These are phyloP conservation scores for Botrytis pseudocinerea DNA, from an alignment of 2,329 filamentous ascomycete species.

Conservation along the genomic window DNA sequence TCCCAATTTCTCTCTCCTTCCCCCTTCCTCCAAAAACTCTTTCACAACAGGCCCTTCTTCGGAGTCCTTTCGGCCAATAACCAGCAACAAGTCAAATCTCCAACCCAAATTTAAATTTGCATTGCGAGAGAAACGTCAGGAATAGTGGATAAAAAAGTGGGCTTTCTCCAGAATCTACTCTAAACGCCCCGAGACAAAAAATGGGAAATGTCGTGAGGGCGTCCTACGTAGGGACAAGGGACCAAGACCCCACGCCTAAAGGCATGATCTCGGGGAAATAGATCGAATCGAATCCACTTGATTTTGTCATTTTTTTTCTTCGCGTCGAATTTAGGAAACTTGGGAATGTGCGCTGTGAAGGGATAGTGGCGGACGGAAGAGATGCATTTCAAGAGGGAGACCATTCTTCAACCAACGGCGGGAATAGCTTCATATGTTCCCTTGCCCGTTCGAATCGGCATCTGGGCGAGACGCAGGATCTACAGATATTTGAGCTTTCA, in stretches of 20 bases:
- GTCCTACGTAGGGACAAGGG: neutral
- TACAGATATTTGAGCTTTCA: neutral
- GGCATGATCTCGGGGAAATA: constrained; percentile 17
- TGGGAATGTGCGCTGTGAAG: neutral
- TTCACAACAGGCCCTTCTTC: constrained; percentile 22
- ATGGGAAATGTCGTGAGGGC: constrained; percentile 12
- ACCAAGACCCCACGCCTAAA: constrained; percentile 6
- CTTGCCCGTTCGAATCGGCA: neutral
- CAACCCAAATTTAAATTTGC: constrained; percentile 15
- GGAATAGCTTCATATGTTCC: neutral
- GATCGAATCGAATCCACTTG: constrained; percentile 5
- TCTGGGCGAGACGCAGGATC: neutral
- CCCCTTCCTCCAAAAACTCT: neutral
- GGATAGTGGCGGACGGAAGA: no score
- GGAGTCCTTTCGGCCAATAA: constrained; percentile 20
- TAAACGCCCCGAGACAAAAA: constrained; percentile 8
- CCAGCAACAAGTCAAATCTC: neutral
- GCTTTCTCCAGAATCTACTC: constrained; percentile 19
- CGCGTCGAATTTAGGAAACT: neutral
- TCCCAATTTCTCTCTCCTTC: neutral
- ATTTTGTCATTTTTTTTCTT: neutral
- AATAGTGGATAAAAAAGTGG: constrained; percentile 14
- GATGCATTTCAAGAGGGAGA: neutral
- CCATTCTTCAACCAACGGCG: neutral
- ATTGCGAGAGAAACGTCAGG: constrained; percentile 13